Evolutionary conservation across 768 basidiomycete genomes (phyloP).

Genomic region (Xerocomellus intermedius): DNA sequence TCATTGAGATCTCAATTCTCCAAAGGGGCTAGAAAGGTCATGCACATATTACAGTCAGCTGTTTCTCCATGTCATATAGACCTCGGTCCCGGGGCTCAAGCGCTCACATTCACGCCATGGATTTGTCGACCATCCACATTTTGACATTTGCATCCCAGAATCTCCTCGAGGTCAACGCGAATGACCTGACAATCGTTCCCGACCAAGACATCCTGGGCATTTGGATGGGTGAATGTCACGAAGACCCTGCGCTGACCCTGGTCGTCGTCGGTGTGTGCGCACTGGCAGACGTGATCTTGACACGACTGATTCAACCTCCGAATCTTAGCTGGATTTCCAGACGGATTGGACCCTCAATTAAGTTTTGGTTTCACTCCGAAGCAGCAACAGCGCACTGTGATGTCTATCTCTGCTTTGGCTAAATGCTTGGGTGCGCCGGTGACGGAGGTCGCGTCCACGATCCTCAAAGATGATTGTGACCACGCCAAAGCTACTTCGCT

Average conservation of each 20-base stretch:
- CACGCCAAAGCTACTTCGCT: neutral
- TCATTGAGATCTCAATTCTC: neutral
- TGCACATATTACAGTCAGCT: neutral
- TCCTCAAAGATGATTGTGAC: neutral
- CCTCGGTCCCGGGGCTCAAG: too few relatives aligned
- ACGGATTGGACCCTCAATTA: neutral
- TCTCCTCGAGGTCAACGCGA: neutral
- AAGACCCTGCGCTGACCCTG: constrained; percentile 1
- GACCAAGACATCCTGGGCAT: neutral
- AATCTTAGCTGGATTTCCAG: neutral
- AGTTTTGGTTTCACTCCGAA: neutral
- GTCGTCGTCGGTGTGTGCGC: neutral
- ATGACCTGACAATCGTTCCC: neutral
- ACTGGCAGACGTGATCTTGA: neutral
- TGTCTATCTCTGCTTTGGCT: neutral
- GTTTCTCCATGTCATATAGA: neutral
- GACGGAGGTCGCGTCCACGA: neutral
- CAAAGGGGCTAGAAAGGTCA: neutral
- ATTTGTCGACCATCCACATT: neutral
- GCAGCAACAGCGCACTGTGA: neutral
- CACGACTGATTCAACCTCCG: neutral
- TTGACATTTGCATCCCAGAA: neutral
- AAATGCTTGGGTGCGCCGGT: constrained; percentile 2
- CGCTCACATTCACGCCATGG: too few relatives aligned
- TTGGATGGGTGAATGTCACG: neutral